Evolutionary conservation across 306 rosid genomes (phyloP).

Genomic region (Acacia confusa): DNA sequence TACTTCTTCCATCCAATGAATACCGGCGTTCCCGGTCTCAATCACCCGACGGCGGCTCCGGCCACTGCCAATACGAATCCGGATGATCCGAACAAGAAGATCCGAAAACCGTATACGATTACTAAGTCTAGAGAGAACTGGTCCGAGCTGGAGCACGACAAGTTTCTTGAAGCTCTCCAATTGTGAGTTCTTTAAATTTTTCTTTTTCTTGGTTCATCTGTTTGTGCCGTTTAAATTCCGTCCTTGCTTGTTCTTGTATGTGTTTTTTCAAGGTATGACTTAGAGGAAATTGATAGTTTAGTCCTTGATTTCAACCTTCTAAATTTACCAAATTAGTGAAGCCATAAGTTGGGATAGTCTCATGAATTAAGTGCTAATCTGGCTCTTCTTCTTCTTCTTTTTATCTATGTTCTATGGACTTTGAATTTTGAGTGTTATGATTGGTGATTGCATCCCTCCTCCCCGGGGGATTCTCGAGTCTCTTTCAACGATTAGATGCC

Average conservation of each 20-base stretch:
- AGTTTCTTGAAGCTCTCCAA: constrained; percentile 76
- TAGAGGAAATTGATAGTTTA: not conserved
- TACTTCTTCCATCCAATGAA: constrained; percentile 45
- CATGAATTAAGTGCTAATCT: not conserved
- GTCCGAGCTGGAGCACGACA: constrained; percentile 76
- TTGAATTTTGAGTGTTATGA: not conserved
- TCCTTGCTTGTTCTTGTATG: not conserved
- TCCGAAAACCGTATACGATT: constrained; percentile 67
- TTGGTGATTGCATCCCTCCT: not conserved
- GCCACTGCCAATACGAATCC: constrained; percentile 3
- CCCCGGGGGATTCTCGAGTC: not conserved
- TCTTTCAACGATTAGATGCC: not conserved
- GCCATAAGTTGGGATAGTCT: not conserved
- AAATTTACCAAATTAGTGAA: not conserved
- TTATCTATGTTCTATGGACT: not conserved
- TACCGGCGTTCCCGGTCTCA: constrained; percentile 32
- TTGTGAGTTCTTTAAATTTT: constrained; percentile 39
- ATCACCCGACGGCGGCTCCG: not conserved
- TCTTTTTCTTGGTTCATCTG: not conserved
- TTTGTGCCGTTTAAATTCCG: not conserved
- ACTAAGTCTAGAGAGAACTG: constrained; percentile 73
- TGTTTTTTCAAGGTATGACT: not conserved
- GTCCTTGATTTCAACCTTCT: not conserved
- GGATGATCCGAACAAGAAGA: constrained; percentile 56
- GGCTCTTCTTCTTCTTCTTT: not conserved